phyloP scores from a whole-genome alignment of 1,284 basidiomycete genomes.

The Boletellus sp. region DNA sequence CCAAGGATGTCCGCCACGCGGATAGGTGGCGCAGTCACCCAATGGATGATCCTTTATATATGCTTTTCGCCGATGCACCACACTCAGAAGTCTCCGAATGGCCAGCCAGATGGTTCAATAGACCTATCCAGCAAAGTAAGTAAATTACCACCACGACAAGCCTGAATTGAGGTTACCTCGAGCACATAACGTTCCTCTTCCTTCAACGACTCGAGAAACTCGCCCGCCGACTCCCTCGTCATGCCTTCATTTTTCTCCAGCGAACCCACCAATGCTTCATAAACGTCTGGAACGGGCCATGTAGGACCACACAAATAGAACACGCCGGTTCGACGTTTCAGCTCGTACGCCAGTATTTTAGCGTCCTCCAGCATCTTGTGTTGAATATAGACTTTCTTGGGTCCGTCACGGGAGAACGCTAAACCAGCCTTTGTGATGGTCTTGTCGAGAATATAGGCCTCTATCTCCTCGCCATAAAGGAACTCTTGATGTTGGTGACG shows the following conservation, averaged over 20 bases:
- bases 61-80: too few species aligned
- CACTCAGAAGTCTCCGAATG: too few species aligned
- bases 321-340: slow-evolving; percentile 70
- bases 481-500: slow-evolving; percentile 94
- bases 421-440: slow-evolving; percentile 88
- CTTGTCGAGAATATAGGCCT: slow-evolving; percentile 78
- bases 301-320: slow-evolving; percentile 99
- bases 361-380: slow-evolving; percentile 96
- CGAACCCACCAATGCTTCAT: slow-evolving; percentile 84
- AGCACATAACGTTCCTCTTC: slow-evolving; percentile 97
- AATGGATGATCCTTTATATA: neutral
- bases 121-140: slow-evolving; percentile 20
- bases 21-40: neutral
- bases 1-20: too few species aligned
- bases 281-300: slow-evolving; percentile 98
- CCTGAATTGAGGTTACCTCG: slow-evolving; percentile 62
- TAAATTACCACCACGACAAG: neutral
- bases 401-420: slow-evolving; percentile 94
- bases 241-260: slow-evolving; percentile 72
- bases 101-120: slow-evolving; percentile 17
- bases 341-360: slow-evolving; percentile 68
- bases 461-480: slow-evolving; percentile 92
- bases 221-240: slow-evolving; percentile 68
- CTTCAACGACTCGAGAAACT: slow-evolving; percentile 88
- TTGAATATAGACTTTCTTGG: slow-evolving; percentile 96